These are phyloP conservation scores for Eutypa lata DNA, from an alignment of 2,329 filamentous ascomycete genomes.

Conservation along the genomic window DNA sequence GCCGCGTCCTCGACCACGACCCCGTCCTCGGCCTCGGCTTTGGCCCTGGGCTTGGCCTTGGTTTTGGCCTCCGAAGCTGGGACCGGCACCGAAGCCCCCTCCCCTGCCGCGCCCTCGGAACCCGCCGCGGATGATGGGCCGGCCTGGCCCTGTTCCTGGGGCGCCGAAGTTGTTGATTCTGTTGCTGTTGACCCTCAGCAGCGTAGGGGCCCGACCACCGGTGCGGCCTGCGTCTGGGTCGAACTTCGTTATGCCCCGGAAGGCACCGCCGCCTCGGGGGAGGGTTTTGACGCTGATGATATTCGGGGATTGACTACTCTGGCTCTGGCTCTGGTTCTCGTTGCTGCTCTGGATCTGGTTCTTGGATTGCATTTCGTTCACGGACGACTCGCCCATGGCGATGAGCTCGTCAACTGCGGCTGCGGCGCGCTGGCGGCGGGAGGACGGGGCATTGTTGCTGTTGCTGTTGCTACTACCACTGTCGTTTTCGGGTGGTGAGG, in stretches of 20 bases:
- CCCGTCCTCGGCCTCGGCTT: neutral
- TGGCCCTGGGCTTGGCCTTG: conserved; percentile 4
- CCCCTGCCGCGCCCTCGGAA: conserved; percentile 19
- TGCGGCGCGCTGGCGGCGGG: conserved; percentile 18
- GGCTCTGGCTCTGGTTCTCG: neutral
- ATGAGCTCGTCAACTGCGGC: conserved; percentile 24
- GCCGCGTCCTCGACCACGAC: conserved; percentile 4
- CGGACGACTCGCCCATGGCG: conserved; percentile 6
- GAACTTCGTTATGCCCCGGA: conserved; percentile 4
- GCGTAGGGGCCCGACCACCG: neutral
- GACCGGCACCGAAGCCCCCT: conserved; percentile 18
- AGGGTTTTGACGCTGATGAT: conserved; percentile 39
- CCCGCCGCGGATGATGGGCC: conserved; percentile 17
- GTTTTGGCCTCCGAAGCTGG: conserved; percentile 14
- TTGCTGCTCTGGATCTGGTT: neutral
- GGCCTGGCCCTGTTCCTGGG: too few relatives aligned
- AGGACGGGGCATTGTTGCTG: conserved; percentile 5
- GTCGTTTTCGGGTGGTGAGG: conserved; percentile 1
- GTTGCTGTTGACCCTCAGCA: too few relatives aligned
- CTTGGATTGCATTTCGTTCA: neutral
- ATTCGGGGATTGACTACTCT: conserved; percentile 13
- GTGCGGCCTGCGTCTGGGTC: neutral
- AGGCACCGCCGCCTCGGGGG: conserved; percentile 25
- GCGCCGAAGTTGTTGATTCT: too few relatives aligned
- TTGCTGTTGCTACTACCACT: neutral